A percentile compares a stretch with the other conserved stretches of the same genome.
phyloP scores from a whole-genome alignment of 169 alveolate genomes.

The Eimeria falciformis region DNA sequence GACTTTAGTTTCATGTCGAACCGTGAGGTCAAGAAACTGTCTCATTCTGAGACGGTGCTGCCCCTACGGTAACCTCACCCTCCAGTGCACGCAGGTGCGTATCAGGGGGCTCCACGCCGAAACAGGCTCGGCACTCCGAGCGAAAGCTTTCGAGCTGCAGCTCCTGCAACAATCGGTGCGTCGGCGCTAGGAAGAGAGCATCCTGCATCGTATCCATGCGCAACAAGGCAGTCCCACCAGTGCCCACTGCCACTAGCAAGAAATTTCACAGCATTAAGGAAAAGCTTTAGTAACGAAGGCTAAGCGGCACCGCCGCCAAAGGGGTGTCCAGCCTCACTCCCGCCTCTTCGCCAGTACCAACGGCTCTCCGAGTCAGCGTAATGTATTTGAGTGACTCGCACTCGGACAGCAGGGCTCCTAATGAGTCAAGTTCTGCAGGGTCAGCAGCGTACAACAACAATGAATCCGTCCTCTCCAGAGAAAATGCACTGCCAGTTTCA shows the following conservation, averaged over 20 bases:
- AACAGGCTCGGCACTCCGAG: constrained; percentile 7
- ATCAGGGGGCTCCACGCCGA: constrained; percentile 50
- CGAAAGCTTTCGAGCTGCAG: constrained; percentile 22
- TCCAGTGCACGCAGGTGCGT: not conserved
- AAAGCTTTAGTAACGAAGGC: not conserved
- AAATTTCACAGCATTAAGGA: too few relatives aligned
- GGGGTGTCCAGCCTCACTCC: not conserved
- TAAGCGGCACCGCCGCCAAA: not conserved
- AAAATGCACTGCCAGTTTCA: too few relatives aligned
- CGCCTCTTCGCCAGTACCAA: constrained; percentile 15
- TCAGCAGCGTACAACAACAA: not conserved
- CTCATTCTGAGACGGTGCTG: too few relatives aligned
- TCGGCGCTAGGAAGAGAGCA: not conserved
- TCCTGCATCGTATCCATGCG: not conserved
- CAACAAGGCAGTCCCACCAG: not conserved
- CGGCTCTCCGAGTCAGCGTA: not conserved
- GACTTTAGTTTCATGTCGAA: too few relatives aligned
- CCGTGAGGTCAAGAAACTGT: too few relatives aligned
- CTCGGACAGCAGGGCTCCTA: constrained; percentile 39
- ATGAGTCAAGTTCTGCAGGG: constrained; percentile 26
- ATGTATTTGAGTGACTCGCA: constrained; percentile 52
- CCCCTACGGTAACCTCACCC: not conserved
- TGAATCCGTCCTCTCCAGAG: too few relatives aligned
- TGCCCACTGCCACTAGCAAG: not conserved
- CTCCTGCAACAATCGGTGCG: constrained; percentile 25